Base-by-base conservation (phyloP, 2,329 filamentous ascomycete species). In the Torrubiellomyces zombiae region DNA sequence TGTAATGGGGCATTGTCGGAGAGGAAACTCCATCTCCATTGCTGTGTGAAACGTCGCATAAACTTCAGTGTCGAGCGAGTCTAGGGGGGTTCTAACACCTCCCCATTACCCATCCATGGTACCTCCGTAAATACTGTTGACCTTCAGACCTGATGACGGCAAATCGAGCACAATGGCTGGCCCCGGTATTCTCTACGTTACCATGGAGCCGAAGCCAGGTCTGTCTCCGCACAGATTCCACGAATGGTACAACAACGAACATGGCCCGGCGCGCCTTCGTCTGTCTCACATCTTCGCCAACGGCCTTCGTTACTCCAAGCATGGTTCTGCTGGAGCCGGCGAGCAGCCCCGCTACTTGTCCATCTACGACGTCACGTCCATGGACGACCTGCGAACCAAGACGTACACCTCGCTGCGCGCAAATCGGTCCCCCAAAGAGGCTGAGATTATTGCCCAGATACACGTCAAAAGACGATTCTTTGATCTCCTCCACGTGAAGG, bases 241-340 rank as follows among this genome's bases (percentile, higher is more conserved):
- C 50, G 80, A 91, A 47, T 86, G 80, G 79, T 92, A 92, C 58
- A 85, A 91, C 56, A 89, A 83, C 50, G 82, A 92, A 55, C 82
- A 92, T 53, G 82, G 82, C 27, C 82, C 82, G 11, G 68, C 73
- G 10, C 75, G 82, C 23, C 65, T 91, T 6, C 75, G 80, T 24
- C 55, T 91, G 9, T 69, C 78, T 4, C 72, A 76, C 39, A 72
- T 85, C 44, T 70, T 71, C 44, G 46, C 55, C 37, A 89, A 81
- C 47, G 82, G 82, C 30, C 74, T 89, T 38, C 75, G 82, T 21
- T 92, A 83, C 53, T 64, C 61, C 14, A n/a, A n/a, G n/a, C n/a
- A n/a, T n/a, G n/a, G n/a, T n/a, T n/a, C n/a, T n/a, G 75, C 78
- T 7, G 65, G 55, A 10, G 78, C 86, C 45, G 53, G 57, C 24